phyloP scores from a whole-genome alignment of 441 rosid species.

The Syzygium syzygioides region DNA sequence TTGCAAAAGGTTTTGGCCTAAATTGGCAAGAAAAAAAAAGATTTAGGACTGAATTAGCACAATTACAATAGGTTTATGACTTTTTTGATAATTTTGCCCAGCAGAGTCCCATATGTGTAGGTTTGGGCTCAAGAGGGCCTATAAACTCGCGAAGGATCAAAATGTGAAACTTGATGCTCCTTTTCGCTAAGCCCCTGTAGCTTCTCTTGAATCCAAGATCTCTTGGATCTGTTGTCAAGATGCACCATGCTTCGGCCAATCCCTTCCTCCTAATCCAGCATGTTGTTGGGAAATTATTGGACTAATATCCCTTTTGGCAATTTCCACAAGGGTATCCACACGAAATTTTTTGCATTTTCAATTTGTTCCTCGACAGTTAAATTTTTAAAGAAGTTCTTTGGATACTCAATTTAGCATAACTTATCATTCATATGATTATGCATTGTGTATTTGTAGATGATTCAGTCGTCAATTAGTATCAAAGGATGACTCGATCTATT shows the following conservation, averaged over 20 bases:
- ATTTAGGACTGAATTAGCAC: too few relatives aligned
- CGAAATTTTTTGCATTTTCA: neutral
- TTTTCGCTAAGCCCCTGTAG: neutral
- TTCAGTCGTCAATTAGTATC: rapidly evolving
- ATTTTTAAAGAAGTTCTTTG: neutral
- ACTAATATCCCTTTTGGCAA: neutral
- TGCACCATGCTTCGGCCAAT: neutral
- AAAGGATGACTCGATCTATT: rapidly evolving
- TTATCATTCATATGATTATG: neutral
- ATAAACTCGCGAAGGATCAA: neutral
- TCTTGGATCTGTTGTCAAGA: neutral
- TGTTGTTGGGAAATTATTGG: neutral
- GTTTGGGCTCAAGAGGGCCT: neutral
- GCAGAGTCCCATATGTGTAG: neutral
- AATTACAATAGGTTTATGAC: too few relatives aligned
- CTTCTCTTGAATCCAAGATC: neutral
- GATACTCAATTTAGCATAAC: neutral
- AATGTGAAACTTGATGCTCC: neutral
- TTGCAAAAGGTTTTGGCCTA: too few relatives aligned
- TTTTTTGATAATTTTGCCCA: too few relatives aligned
- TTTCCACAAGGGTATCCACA: neutral
- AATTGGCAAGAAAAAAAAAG: too few relatives aligned
- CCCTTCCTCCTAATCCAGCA: neutral
- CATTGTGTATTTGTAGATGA: neutral
- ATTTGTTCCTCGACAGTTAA: neutral